These are phyloP conservation scores for Bathelium albidoporum DNA, from an alignment of 495 filamentous ascomycete genomes.

Conservation along the genomic window DNA sequence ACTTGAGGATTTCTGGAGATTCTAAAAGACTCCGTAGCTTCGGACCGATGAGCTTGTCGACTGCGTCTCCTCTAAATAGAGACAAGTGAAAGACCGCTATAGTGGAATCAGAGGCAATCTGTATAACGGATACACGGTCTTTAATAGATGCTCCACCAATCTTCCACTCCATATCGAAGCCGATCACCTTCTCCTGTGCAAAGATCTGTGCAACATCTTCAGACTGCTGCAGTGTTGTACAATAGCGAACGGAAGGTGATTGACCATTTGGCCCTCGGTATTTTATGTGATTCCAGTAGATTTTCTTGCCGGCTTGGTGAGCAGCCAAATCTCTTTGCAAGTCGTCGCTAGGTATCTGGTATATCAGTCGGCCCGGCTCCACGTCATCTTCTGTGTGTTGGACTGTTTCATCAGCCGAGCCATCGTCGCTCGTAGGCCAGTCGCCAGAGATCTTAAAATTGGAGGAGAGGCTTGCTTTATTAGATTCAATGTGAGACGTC, in stretches of 20 bases:
- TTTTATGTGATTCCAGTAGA: constrained; percentile 19
- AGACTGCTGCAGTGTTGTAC: constrained; percentile 20
- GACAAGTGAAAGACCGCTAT: constrained; percentile 32
- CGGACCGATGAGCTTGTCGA: constrained; percentile 25
- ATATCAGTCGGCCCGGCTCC: background rate
- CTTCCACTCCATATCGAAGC: constrained; percentile 35
- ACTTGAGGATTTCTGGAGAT: constrained; percentile 71
- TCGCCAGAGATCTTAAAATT: background rate
- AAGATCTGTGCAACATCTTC: constrained; percentile 26
- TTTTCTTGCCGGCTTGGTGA: constrained; percentile 17
- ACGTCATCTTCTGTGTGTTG: background rate
- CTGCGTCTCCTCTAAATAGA: constrained; percentile 19
- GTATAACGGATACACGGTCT: constrained; percentile 29
- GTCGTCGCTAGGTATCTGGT: constrained; percentile 11
- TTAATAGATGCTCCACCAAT: constrained; percentile 19
- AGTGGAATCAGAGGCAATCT: constrained; percentile 29
- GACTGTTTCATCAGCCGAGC: background rate
- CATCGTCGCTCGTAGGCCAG: background rate
- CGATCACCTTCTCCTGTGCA: constrained; percentile 25
- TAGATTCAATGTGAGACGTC: background rate
- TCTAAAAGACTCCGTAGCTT: constrained; percentile 49
- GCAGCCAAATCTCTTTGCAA: constrained; percentile 1
- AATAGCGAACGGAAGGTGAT: constrained; percentile 24
- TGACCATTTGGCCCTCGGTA: constrained; percentile 26
- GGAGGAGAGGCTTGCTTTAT: too few species aligned